These are phyloP conservation scores for Cystobasidiaceae sp. DNA, from an alignment of 1,284 basidiomycete genomes.

Conservation along the genomic window DNA sequence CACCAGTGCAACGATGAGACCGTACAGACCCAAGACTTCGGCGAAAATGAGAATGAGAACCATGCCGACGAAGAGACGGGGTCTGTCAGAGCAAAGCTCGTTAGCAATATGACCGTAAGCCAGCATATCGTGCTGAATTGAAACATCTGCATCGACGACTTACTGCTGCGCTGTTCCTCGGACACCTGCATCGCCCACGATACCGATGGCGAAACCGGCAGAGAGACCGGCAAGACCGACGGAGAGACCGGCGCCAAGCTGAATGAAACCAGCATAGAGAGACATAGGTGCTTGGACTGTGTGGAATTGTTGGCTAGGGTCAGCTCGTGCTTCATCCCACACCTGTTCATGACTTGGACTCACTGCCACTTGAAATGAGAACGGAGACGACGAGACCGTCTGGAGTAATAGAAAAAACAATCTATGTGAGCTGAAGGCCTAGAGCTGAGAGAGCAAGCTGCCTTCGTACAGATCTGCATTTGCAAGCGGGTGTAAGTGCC, in stretches of 20 bases:
- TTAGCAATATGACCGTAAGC: neutral
- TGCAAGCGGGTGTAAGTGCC: neutral
- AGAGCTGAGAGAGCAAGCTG: neutral
- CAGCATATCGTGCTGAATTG: neutral
- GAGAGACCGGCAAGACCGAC: constrained; percentile 51
- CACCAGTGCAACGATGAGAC: constrained; percentile 49
- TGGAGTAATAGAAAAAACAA: constrained; percentile 1
- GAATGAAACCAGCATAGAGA: constrained; percentile 51
- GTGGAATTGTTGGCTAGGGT: neutral
- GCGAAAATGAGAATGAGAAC: constrained; percentile 47
- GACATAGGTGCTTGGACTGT: constrained; percentile 50
- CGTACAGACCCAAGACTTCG: constrained; percentile 48
- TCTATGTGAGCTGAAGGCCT: no score
- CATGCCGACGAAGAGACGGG: constrained; percentile 49
- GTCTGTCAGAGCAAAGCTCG: neutral
- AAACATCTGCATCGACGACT: constrained; percentile 13
- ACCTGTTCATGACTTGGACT: neutral
- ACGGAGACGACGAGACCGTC: constrained; percentile 51
- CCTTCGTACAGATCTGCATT: constrained; percentile 33
- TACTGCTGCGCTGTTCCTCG: constrained; percentile 50
- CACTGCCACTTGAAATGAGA: constrained; percentile 49
- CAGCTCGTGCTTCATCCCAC: neutral
- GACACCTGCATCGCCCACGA: constrained; percentile 51
- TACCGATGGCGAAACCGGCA: constrained; percentile 51
- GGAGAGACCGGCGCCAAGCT: constrained; percentile 51